Conservation (phyloP, 2,329 filamentous ascomycete species). For the Fusarium nelsonii region DNA sequence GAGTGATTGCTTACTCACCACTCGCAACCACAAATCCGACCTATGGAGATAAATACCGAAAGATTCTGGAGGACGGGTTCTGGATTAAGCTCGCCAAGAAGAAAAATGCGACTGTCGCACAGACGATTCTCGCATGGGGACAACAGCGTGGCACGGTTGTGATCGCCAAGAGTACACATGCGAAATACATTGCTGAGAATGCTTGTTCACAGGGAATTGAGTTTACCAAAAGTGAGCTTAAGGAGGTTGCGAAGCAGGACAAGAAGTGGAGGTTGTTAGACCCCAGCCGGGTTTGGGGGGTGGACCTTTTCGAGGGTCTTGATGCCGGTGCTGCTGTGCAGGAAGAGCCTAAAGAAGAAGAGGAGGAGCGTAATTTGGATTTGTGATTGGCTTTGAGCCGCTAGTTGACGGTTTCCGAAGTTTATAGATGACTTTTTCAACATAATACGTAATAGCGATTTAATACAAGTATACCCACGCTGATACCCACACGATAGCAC, state of each 20-base stretch:
- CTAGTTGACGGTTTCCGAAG: not conserved
- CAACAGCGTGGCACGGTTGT: conserved; percentile 39
- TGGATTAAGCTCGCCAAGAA: conserved; percentile 30
- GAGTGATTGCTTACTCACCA: conserved; percentile 42
- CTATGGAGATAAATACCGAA: conserved; percentile 38
- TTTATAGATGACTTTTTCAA: conserved; percentile 1
- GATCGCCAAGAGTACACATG: conserved; percentile 39
- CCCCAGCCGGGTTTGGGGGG: conserved; percentile 55
- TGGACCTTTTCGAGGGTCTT: conserved; percentile 55
- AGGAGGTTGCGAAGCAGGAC: conserved; percentile 47
- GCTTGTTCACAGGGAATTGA: conserved; percentile 28
- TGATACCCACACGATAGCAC: no score
- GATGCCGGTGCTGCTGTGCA: conserved; percentile 51
- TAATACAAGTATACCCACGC: not conserved
- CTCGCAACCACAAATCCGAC: conserved; percentile 43
- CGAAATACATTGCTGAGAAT: conserved; percentile 41
- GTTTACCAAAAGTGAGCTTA: conserved; percentile 50
- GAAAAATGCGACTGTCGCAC: conserved; percentile 42
- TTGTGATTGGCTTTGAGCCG: conserved; percentile 3
- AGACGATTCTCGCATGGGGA: conserved; percentile 43
- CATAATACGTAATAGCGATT: not conserved
- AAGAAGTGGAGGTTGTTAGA: conserved; percentile 54
- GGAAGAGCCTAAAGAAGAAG: conserved; percentile 1
- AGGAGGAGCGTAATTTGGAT: conserved; percentile 33
- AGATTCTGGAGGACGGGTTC: conserved; percentile 36